Percentiles rank a stretch among this genome's conserved stretches.
Evolutionary conservation across 495 filamentous ascomycete species (phyloP).

Genomic region (Penicillium flavigenum): DNA sequence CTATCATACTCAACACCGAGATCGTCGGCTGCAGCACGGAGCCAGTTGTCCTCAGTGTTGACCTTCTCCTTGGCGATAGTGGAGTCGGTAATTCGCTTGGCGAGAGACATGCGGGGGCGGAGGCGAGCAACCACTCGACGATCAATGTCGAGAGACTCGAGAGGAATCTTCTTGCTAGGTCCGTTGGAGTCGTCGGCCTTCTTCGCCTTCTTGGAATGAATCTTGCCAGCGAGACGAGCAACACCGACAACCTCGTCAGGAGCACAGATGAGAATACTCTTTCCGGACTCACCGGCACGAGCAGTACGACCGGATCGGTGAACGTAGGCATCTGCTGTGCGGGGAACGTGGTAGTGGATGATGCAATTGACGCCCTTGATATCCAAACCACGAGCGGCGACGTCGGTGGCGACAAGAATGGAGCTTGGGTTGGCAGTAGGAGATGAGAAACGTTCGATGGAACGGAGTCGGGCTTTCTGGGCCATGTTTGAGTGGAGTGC

Average conservation of each 20-base stretch:
- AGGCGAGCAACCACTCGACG: slow-evolving; percentile 72
- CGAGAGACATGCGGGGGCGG: slow-evolving; percentile 68
- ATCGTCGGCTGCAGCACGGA: slow-evolving; percentile 83
- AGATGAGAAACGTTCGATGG: slow-evolving; percentile 84
- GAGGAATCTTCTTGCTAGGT: slow-evolving; percentile 57
- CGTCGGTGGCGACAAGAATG: slow-evolving; percentile 90
- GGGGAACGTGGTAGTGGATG: slow-evolving; percentile 92
- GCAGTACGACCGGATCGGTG: slow-evolving; percentile 95
- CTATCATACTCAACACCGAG: slow-evolving; percentile 91
- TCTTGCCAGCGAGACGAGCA: slow-evolving; percentile 79
- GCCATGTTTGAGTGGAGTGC: slow-evolving; percentile 90
- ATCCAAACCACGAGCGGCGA: slow-evolving; percentile 94
- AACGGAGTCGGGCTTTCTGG: slow-evolving; percentile 93
- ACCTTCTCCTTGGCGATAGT: slow-evolving; percentile 82
- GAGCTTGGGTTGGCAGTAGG: slow-evolving; percentile 55
- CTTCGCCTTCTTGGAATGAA: slow-evolving; percentile 62
- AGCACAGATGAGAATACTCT: slow-evolving; percentile 82
- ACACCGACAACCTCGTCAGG: slow-evolving; percentile 88
- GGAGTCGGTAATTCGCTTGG: slow-evolving; percentile 82
- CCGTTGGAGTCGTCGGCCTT: slow-evolving; percentile 21
- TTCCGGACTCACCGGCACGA: slow-evolving; percentile 71
- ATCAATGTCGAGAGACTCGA: slow-evolving; percentile 80
- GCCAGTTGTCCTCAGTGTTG: slow-evolving; percentile 77
- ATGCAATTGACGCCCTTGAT: slow-evolving; percentile 85
- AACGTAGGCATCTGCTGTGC: slow-evolving; percentile 88